Base-by-base conservation (phyloP, 495 filamentous ascomycete genomes). In the Trichoderma orchidacearum region DNA sequence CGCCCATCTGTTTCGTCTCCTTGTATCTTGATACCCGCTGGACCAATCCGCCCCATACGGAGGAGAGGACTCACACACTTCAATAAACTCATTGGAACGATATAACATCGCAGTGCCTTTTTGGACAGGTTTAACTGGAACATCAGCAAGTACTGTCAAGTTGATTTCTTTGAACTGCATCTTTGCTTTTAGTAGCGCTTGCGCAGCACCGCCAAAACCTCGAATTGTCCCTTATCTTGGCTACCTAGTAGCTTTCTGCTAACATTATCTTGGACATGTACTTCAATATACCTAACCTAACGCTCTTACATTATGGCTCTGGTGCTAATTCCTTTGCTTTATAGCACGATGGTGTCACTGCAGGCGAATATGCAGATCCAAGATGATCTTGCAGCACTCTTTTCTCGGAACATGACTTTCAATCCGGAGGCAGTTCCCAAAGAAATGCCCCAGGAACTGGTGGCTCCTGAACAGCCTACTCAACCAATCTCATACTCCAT, bases 301-400 rank as follows among this genome's bases (percentile, higher is more conserved):
- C 41, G 21, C 41, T 48, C 41, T 25, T 17, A 13, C 15, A 18
- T 48, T 25, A 4, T 15, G 18, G n/a, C 12, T 1, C 18, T 13
- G 27, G 5, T 18, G 48, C 51, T 53, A 32, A 53, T 25, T 32
- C 51, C n/a, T 30, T 31, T 17, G 21, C 21, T 13, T 30, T 55
- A 13, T 21, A 55, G 53, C 25, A 32, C 11, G 12, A 75, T 73
- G 70, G 59, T 66, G 21, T 61, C 65, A 51, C 36, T 69, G 54
- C 70, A 69, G 52, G 59, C 69, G 63, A 72, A 70, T 56, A 70
- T 75, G 63, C 73, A 81, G 38, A 62, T 72, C 48, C 76, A 83
- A 60, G 83, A 89, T 35, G 86, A 88, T 34, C 81, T 90, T 18
- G 72, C 79, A 12, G 68, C 74, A n/a, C 74, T 89, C 54, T 85